Base-by-base conservation (phyloP, 345 rosid species). In the Theobroma cacao region DNA sequence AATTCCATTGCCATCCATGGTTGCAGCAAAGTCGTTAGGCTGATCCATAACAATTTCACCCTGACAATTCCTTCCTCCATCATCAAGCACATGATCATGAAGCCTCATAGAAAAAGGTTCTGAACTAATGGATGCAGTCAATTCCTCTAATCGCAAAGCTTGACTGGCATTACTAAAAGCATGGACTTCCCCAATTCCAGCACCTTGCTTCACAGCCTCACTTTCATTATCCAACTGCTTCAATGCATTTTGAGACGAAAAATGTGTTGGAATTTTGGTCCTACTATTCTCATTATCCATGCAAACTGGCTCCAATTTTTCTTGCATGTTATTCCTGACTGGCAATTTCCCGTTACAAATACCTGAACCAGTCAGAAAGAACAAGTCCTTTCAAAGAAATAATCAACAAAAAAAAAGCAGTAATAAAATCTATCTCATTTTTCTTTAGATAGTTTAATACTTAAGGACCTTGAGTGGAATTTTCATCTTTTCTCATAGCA, bases 61-160 rank as follows among this genome's bases (percentile, higher is more conserved):
- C 48, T 59, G n/a, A 36, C 60, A 34, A 45, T 65, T 77, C 12
- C 30, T 65, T 50, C 43, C 69, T 60, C 36, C 67, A 77, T 17
- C 77, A 50, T 47, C 53, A 12, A 74, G 74, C 9, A 22, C 60
- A 28, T 58, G 61, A 61, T 67, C 28, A 48, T 30, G n/a, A 38
- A 65, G 8, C 17, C n/a, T 72, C 47, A 65, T 59, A 24, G 34
- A 69, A 62, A 52, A 45, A 53, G 61, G 47, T 41, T 76, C 68
- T 36, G 63, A 61, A 22, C 24, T 26, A n/a, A 67, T 8, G 24
- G 53, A 34, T 10, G 45, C 9, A 60, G 63, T 67, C 47, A 59
- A 63, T 70, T 64, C 59, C 59, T 76, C 80, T 13, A 59, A n/a
- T n/a, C 34, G 65, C 7, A 65, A 79, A 56, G 45, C 41, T 65